Conservation (phyloP, 2,329 filamentous ascomycete species). For the Epichloe scottii region DNA sequence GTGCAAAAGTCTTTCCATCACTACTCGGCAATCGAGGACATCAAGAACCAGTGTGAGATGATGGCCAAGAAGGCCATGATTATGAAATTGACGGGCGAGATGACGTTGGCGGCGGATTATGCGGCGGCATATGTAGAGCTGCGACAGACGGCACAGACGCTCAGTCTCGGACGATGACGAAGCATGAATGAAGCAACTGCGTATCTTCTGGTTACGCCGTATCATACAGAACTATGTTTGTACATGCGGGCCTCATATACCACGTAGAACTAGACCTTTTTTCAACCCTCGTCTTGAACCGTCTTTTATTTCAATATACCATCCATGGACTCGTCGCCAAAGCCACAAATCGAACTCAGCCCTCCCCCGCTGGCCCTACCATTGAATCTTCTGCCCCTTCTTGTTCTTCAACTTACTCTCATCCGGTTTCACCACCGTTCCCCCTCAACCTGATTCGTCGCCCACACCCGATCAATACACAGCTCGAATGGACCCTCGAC, state of each 20-base stretch:
- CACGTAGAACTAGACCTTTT: background rate
- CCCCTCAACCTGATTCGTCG: constrained; percentile 50
- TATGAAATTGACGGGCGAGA: constrained; percentile 56
- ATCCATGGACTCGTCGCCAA: background rate
- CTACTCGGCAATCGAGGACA: constrained; percentile 52
- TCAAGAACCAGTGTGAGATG: constrained; percentile 61
- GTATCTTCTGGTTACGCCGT: background rate
- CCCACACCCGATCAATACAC: constrained; percentile 77
- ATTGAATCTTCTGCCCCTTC: constrained; percentile 25
- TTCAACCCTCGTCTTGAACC: no score
- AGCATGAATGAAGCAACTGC: background rate
- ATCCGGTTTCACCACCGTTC: constrained; percentile 9
- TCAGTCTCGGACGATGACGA: constrained; percentile 13
- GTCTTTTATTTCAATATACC: background rate
- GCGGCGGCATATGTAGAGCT: constrained; percentile 53
- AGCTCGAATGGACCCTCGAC: constrained; percentile 82
- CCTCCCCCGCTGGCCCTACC: constrained; percentile 13
- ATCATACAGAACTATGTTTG: background rate
- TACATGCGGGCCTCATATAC: background rate
- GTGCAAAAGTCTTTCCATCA: constrained; percentile 51
- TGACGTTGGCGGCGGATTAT: constrained; percentile 50
- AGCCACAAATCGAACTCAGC: background rate
- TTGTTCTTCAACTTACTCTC: constrained; percentile 23
- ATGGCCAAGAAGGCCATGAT: constrained; percentile 72
- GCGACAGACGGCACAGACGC: constrained; percentile 25